Evolutionary conservation across 2,329 filamentous ascomycete species (phyloP), one percentile per base, ranked within the genome.

Genomic region (Aspergillus spinulosporus): DNA sequence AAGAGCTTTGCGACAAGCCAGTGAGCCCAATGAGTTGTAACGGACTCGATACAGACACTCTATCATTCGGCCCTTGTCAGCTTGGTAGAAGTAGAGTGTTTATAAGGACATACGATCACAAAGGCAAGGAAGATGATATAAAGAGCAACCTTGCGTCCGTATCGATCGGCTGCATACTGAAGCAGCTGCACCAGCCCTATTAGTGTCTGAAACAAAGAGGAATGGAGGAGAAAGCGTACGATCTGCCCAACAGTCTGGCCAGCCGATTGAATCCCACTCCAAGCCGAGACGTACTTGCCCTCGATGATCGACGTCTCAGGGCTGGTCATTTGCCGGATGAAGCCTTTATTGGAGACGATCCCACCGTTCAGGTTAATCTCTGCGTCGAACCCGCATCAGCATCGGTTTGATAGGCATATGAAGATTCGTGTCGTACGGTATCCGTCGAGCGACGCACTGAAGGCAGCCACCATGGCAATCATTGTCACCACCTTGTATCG

Each of bases 391-490:
- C 8, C 4, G 15, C 15, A 76, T 21, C 11, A 34, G 29, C 3
- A 32, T n/a, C 34, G 11, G 4, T 29, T 15, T 5, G 9, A 5
- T 40, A 5, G 12, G 12, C 9, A 5, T n/a, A 9, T n/a, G 5
- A 40, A n/a, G 7, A n/a, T 29, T 11, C n/a, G 26, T 1, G 56
- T 39, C 67, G 64, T 57, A 73, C 71, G 76, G 52, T 78, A 78
- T 2, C 76, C 76, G 62, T 78, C 76, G 0, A 77, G 62, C 0
- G 75, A 71, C 8, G 75, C 75, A 46, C 69, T 72, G 49, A 78
- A 78, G 0, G 76, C 72, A 4, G 74, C 75, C 47, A 61, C 54
- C 74, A 77, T 78, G 2, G 73, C 74, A 26, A 77, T 68, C 28
- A 64, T 14, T 0, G 68, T 71, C 0, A 74, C 65, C 1, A 62